phyloP scores from a whole-genome alignment of 352 stramenopile species.

The Chrysophaeum taylorii region DNA sequence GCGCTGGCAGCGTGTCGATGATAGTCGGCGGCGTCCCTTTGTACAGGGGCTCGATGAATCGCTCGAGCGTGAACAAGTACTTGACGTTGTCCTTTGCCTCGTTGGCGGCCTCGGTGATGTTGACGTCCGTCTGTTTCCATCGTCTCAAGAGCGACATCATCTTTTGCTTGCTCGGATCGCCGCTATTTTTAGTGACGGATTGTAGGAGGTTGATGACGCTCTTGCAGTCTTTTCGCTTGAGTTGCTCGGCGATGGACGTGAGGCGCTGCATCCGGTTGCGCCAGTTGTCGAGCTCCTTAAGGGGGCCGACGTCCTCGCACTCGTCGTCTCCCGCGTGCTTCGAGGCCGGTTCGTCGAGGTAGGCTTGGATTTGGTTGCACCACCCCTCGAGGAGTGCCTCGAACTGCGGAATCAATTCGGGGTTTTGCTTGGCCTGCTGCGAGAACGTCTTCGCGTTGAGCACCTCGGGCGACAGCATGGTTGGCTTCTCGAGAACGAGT shows the following conservation, averaged over 20 bases:
- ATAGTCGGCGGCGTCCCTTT: conserved; percentile 88
- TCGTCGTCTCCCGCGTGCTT: conserved; percentile 47
- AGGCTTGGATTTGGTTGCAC: conserved; percentile 86
- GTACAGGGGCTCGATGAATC: conserved; percentile 77
- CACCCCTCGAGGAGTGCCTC: conserved; percentile 91
- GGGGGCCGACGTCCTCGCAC: conserved; percentile 76
- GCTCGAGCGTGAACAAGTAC: conserved; percentile 94
- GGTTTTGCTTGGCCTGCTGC: conserved; percentile 66
- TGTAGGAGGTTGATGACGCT: conserved; percentile 81
- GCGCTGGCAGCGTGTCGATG: conserved; percentile 89
- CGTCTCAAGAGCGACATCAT: conserved; percentile 78
- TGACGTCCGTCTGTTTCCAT: conserved; percentile 97
- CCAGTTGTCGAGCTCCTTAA: conserved; percentile 94
- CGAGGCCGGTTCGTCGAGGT: conserved; percentile 70
- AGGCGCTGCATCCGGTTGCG: conserved; percentile 86
- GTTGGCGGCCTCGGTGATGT: conserved; percentile 92
- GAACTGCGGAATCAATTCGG: conserved; percentile 78
- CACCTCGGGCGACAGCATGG: conserved; percentile 33
- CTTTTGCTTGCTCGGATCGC: conserved; percentile 65
- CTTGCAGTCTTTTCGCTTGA: conserved; percentile 90
- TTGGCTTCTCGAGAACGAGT: conserved; percentile 21
- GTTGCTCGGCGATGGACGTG: conserved; percentile 96
- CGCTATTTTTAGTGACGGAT: conserved; percentile 51
- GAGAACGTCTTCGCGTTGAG: conserved; percentile 30
- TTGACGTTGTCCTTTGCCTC: conserved; percentile 99